phyloP scores from a whole-genome alignment of 768 basidiomycete genomes.

The Fomitopsis pulvina region DNA sequence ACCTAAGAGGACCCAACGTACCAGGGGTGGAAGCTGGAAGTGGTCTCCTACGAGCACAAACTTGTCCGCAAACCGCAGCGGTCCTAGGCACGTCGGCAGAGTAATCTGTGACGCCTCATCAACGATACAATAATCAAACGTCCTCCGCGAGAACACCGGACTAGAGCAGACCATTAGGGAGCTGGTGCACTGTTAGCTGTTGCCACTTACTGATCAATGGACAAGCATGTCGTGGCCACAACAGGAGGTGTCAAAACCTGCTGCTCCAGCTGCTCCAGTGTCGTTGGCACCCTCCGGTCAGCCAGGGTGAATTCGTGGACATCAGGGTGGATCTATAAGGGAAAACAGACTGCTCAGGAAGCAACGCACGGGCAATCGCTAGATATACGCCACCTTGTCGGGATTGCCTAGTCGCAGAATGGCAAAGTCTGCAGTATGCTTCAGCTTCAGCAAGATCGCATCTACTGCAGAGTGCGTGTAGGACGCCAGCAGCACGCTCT shows the following conservation, averaged over 20 bases:
- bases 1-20: conserved; percentile 31
- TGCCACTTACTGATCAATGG: conserved; percentile 81
- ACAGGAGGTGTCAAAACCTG: conserved; percentile 85
- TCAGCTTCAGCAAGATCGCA: conserved; percentile 85
- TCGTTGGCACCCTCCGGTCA: conserved; percentile 45
- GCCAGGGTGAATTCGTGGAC: conserved; percentile 66
- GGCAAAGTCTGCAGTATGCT: conserved; percentile 52
- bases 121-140: conserved; percentile 94
- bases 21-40: conserved; percentile 93
- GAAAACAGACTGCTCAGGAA: not conserved
- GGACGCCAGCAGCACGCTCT: conserved; percentile 82
- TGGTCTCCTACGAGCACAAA: conserved; percentile 98
- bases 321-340: conserved; percentile 79
- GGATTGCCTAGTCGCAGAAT: conserved; percentile 84
- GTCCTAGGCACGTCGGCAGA: conserved; percentile 90
- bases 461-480: conserved; percentile 99
- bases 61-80: conserved; percentile 80
- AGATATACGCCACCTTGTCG: conserved; percentile 66
- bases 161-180: conserved; percentile 32
- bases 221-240: conserved; percentile 92
- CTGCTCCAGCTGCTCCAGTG: conserved; percentile 77
- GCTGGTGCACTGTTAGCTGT: conserved; percentile 1
- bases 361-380: no score
- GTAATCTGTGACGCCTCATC: conserved; percentile 99
- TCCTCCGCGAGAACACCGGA: conserved; percentile 76